Evolutionary conservation across 1,284 basidiomycete genomes (phyloP), one percentile per base, ranked within the genome.

Genomic region (Cerrena zonata): DNA sequence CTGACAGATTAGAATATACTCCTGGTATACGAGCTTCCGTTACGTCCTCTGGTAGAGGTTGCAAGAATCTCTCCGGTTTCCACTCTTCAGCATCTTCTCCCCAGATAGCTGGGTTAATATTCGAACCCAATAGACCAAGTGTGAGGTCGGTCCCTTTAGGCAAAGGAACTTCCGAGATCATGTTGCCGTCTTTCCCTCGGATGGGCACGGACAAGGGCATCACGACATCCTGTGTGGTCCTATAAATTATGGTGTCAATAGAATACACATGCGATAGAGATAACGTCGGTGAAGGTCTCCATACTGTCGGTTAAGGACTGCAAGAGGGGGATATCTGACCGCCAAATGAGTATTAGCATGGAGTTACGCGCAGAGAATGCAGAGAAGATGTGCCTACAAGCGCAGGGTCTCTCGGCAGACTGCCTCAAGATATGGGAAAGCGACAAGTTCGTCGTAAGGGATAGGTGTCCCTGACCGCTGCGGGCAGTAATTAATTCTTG

Each of bases 71-170:
- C 26, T 58, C 55, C 11, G 55, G 55, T n/a, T n/a, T n/a, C n/a
- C n/a, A n/a, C n/a, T n/a, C n/a, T n/a, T n/a, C n/a, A n/a, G n/a
- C n/a, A n/a, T 27, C 57, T 3, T 47, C 40, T 39, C 57, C 76
- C 71, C 79, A 83, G n/a, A 80, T 63, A 27, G 58, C 67, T 53
- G 60, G 74, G 49, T 69, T 79, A 41, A 65, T 60, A 56, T 82
- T 78, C 34, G 79, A 68, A n/a, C 61, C 61, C 2, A 54, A 42
- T 10, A 74, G 65, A 0, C 76, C 69, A 1, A 72, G 61, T 3
- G 56, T 58, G 4, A 82, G 48, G 0, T 55, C 45, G 0, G 71
- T 72, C 4, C 77, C 77, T 55, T 76, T 77, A 12, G 67, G 60
- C 30, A 82, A 60, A 0, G 66, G 50, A 24, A 82, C 56, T 19